Base-by-base conservation (phyloP, 1,284 basidiomycete species). In the Ustilago curta region DNA sequence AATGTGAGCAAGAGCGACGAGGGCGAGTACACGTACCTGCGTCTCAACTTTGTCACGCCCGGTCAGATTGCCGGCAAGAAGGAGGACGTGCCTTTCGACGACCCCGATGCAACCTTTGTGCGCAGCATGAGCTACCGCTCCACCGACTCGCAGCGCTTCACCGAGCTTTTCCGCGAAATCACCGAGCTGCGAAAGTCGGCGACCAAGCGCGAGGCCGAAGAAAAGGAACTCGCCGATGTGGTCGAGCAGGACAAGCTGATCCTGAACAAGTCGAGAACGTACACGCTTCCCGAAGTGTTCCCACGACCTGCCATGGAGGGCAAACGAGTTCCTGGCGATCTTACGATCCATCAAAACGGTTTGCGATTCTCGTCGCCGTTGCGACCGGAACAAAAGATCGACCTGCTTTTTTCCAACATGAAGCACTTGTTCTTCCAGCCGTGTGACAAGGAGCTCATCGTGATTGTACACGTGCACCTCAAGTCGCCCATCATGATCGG, bases 371-470 rank as follows among this genome's bases (percentile, higher is more conserved):
- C 93, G 79, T 94, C 94, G 19, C 92, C 93, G 39, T 61, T 82
- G 37, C 76, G 78, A 43, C 80, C 78, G 12, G 82, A 84, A 56
- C 82, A 83, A 64, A 79, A 76, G 67, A 82, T 83, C 60, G 83
- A 84, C 56, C 59, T 99, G 21, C 88, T 98, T 14, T 99, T 98
- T 88, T 92, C 90, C 87, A 99, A 99, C 85, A 92, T 99, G 87
- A 97, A 97, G 86, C 97, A 99, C 86, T 88, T 99, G 25, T 97
- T 99, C 88, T 99, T 98, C 90, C 97, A 98, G 85, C 95, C 97
- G 7, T 98, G 96, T 83, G 97, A 99, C 78, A 92, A 94, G 80
- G 97, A 99, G 86, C 87, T 99, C 48, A 89, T 98, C 66, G 96
- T 97, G 55, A 92, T 99, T 66, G 90, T 98, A 35, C 97, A 99